Conservation (phyloP, 2,329 filamentous ascomycete species). For the Cladosporium sp. region DNA sequence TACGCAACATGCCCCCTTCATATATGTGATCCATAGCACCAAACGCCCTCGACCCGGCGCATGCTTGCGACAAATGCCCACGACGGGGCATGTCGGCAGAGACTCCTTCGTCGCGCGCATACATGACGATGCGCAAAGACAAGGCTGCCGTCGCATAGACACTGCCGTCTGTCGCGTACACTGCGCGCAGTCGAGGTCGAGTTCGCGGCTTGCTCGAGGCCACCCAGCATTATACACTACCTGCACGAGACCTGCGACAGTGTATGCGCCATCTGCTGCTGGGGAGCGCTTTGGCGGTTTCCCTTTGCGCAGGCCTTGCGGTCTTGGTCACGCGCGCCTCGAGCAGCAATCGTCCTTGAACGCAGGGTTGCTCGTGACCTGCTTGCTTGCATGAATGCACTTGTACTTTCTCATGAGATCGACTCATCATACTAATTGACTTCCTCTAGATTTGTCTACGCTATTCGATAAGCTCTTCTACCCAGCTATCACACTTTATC, state of each 20-base stretch:
- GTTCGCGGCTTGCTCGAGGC: background rate
- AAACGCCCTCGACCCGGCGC: background rate
- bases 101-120: background rate
- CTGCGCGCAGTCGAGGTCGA: background rate
- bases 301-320: background rate
- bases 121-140: background rate
- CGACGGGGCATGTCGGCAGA: background rate
- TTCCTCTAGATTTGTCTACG: background rate
- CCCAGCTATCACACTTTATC: background rate
- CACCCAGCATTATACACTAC: no score
- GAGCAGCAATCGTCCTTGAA: background rate
- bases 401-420: background rate
- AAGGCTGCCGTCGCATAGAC: conserved; percentile 1
- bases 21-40: background rate
- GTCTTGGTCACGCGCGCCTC: background rate
- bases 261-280: background rate
- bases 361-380: background rate
- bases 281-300: background rate
- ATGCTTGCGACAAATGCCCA: background rate
- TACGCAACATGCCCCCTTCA: conserved; percentile 1
- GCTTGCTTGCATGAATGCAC: background rate
- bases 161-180: background rate
- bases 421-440: background rate
- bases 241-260: no score
- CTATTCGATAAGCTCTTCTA: background rate